Evolutionary conservation across 2,329 filamentous ascomycete genomes (phyloP).

Genomic region (Penicillium olsonii): DNA sequence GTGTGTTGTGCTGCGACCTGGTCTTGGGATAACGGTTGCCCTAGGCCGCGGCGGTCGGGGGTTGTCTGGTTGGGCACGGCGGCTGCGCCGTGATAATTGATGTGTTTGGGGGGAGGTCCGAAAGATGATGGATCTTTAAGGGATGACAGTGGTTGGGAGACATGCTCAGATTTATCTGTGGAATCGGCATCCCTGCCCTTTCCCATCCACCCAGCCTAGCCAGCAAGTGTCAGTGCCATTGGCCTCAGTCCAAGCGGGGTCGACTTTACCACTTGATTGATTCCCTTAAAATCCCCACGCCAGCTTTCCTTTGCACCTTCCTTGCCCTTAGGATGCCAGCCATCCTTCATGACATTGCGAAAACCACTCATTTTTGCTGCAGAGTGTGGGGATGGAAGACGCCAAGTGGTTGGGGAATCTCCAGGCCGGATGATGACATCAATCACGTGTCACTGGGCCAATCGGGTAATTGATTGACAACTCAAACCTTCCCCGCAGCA

Average conservation of each 20-base stretch:
- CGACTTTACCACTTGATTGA: conserved; percentile 57
- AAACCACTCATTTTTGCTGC: conserved; percentile 48
- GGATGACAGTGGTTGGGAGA: conserved; percentile 64
- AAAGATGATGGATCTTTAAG: conserved; percentile 77
- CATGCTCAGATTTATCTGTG: conserved; percentile 50
- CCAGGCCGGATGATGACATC: not conserved
- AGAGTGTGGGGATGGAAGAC: conserved; percentile 4
- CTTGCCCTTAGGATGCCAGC: conserved; percentile 57
- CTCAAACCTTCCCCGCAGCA: not conserved
- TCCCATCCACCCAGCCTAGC: conserved; percentile 60
- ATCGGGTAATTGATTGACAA: conserved; percentile 1
- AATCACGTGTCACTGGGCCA: not conserved
- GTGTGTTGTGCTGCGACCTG: conserved; percentile 36
- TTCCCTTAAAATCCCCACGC: conserved; percentile 58
- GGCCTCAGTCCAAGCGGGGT: conserved; percentile 3
- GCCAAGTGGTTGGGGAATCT: not conserved
- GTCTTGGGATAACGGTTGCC: conserved; percentile 44
- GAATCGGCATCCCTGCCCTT: conserved; percentile 51
- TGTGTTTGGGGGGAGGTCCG: conserved; percentile 74
- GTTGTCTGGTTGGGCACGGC: conserved; percentile 49
- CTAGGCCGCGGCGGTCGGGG: conserved; percentile 45
- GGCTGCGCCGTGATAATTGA: conserved; percentile 50
- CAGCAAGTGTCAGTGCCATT: conserved; percentile 16
- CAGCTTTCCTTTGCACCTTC: conserved; percentile 57
- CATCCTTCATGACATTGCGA: conserved; percentile 51